phyloP scores from a whole-genome alignment of 306 rosid species.

The Lupinus albus region DNA sequence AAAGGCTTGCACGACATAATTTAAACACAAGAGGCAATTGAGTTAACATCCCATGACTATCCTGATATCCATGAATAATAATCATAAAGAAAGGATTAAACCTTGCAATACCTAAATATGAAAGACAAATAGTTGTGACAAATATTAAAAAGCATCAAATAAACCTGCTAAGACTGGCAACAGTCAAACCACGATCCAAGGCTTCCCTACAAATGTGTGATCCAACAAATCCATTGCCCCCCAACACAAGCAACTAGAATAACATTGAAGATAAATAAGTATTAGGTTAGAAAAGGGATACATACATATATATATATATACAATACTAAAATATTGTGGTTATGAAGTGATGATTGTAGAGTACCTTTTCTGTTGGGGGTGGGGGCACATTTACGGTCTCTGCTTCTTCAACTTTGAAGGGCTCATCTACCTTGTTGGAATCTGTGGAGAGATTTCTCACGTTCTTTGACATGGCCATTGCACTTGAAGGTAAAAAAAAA shows the following conservation, averaged over 20 bases:
- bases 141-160: conserved; percentile 37
- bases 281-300: conserved; percentile 28
- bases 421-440: conserved; percentile 74
- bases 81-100: not conserved
- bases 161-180: conserved; percentile 91
- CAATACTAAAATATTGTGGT: not conserved
- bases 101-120: conserved; percentile 11
- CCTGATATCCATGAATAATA: not conserved
- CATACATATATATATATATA: not conserved
- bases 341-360: conserved; percentile 17
- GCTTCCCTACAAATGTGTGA: conserved; percentile 89
- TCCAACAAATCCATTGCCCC: conserved; percentile 98
- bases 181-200: conserved; percentile 69
- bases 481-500: conserved; percentile 48
- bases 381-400: conserved; percentile 80
- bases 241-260: conserved; percentile 86
- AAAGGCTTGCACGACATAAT: not conserved
- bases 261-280: conserved; percentile 32
- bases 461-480: conserved; percentile 46
- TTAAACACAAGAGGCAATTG: not conserved
- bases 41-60: conserved; percentile 10
- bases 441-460: conserved; percentile 67
- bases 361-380: conserved; percentile 86
- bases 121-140: not conserved
- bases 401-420: conserved; percentile 82